Base-by-base conservation (phyloP, 768 basidiomycete species). In the Suillus tomentosus region DNA sequence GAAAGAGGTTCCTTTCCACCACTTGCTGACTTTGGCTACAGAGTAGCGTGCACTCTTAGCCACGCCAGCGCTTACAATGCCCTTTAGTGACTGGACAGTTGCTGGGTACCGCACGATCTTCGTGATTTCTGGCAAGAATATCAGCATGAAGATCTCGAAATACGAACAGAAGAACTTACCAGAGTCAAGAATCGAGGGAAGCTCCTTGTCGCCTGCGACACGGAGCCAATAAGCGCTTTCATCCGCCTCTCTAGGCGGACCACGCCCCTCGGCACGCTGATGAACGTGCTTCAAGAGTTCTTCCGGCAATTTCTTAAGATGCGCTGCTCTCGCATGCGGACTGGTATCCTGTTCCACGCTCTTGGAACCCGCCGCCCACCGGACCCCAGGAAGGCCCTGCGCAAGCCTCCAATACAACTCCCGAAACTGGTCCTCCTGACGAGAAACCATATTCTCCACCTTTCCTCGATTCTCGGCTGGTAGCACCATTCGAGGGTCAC, bases 381-480 rank as follows among this genome's bases (percentile, higher is more conserved):
- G 83, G 17, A 94, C 89, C 22, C 93, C 92, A 15, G 93, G 93
- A 1, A 95, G 77, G 0, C 89, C 92, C 34, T 86, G 84, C 3
- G 89, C 90, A 15, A 93, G 80, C 34, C 88, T 84, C 73, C 88
- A 87, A 80, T 99, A 99, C 64, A 99, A 79, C 72, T 92, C 91
- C 64, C 86, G 85, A 78, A 99, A 99, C 74, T 95, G 93, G 19
- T 83, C 82, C 19, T 82, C 81, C 78, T 97, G 94, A 59, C 87
- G 87, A 62, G 81, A 80, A 48, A 99, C 96, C 69, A 99, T 98
- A 76, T 98, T 99, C 55, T 80, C 79, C n/a, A 99, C 90, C 79
- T 99, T 99, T 65, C 86, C 82, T 36, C 95, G 89, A 78, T 99
- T 97, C 82, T 99, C 97, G 0, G 89, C 95, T 1, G 95, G 95